Base-by-base conservation (phyloP, 768 basidiomycete species). In the Lyophyllum atratum region DNA sequence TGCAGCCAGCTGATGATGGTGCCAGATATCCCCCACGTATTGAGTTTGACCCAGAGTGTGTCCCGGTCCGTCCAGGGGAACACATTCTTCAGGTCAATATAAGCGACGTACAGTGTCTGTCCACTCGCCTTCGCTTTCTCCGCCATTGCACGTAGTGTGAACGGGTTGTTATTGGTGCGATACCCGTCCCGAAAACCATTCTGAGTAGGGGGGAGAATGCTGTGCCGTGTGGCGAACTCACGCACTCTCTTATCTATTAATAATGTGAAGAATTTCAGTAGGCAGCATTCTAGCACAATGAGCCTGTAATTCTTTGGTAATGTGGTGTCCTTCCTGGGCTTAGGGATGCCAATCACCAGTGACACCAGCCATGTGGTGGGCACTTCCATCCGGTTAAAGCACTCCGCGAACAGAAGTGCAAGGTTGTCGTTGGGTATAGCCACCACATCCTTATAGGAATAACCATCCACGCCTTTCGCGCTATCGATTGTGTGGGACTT, bases 41-140 rank as follows among this genome's bases (percentile, higher is more conserved):
- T 21, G 3, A 19, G 24, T 28, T 49, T 49, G 9, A 49, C 37
- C 28, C 49, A 43, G 10, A 42, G 47, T n/a, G 49, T 56, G 4
- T 56, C 55, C 11, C 49, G 50, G 22, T 52, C n/a, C 14, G 31
- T 31, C 25, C 26, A 52, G 6, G 51, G 51, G 22, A 53, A 44
- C 3, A 11, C 29, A 34, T 53, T 33, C 15, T 45, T 28, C 1
- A 53, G 40, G 9, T 44, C 52, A 25, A 53, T 31, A 19, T 53
- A 53, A 2, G 52, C 52, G 2, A 53, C 21, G 24, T n/a, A 53
- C 25, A 52, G 25, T 9, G 37, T 21, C 9, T 42, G 7, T 12
- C 51, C 51, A 17, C 29, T 26, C 22, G 52, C 25, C 21, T n/a
- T 45, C 2, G 52, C 52, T 25, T 54, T 46, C 1, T 54, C 33